phyloP scores from a whole-genome alignment of 2,329 filamentous ascomycete species.

The Colletotrichum melonis region DNA sequence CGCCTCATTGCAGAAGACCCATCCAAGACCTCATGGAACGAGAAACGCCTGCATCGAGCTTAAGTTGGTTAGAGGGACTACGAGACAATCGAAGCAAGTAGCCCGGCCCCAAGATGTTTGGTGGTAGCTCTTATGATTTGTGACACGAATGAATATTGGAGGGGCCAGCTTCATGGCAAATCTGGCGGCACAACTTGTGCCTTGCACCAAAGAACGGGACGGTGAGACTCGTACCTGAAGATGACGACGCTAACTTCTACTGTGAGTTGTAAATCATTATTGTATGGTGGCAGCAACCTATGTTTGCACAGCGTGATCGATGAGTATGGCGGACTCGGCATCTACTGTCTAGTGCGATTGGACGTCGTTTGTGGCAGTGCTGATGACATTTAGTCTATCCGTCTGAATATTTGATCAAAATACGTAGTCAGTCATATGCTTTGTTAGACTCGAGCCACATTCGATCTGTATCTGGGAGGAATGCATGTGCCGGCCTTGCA shows the following conservation, averaged over 20 bases:
- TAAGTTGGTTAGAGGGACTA: not conserved
- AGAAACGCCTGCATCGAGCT: not conserved
- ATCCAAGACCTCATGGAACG: not conserved
- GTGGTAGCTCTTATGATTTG: not conserved
- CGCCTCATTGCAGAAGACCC: not conserved
- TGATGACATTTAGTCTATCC: not conserved
- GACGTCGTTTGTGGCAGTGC: not conserved
- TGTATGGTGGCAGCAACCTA: not conserved
- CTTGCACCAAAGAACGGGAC: not conserved
- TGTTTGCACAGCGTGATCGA: not conserved
- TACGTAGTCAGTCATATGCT: not conserved
- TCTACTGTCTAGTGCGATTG: not conserved
- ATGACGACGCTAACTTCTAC: not conserved
- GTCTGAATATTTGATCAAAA: not conserved
- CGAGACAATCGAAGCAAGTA: not conserved
- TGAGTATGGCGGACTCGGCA: not conserved
- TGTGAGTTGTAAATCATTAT: not conserved
- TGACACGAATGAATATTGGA: not conserved
- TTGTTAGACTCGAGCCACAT: not conserved
- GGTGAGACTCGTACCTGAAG: slow-evolving; percentile 11
- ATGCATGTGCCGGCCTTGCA: slow-evolving; percentile 21
- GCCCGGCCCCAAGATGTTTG: not conserved
- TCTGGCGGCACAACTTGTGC: not conserved
- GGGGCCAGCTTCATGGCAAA: slow-evolving; percentile 5
- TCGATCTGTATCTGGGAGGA: not conserved